Evolutionary conservation across 352 stramenopile genomes (phyloP).

Genomic region (Pythium grandisporangium): DNA sequence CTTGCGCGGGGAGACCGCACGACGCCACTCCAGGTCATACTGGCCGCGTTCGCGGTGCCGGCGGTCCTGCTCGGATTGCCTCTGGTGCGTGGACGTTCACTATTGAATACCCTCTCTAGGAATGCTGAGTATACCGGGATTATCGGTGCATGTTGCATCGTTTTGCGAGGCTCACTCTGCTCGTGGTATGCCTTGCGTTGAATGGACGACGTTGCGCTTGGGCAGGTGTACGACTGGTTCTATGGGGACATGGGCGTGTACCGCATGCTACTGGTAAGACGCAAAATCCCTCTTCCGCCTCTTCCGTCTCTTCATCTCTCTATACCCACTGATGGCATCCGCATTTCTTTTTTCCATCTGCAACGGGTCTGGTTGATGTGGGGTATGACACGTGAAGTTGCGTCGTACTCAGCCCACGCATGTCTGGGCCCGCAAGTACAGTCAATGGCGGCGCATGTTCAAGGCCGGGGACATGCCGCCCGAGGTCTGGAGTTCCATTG

Average conservation of each 20-base stretch:
- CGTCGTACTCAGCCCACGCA: constrained; percentile 35
- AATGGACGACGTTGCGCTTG: not conserved
- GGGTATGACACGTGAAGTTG: too few species aligned
- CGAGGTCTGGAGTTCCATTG: constrained; percentile 37
- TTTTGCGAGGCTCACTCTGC: too few species aligned
- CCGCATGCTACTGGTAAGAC: constrained; percentile 5
- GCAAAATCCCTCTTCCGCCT: not conserved
- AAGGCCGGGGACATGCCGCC: constrained; percentile 34
- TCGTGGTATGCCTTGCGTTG: not conserved
- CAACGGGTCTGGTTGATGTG: too few species aligned
- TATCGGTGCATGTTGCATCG: too few species aligned
- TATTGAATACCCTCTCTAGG: too few species aligned
- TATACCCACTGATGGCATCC: too few species aligned
- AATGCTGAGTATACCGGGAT: too few species aligned
- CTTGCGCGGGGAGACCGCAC: constrained; percentile 28
- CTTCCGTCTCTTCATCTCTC: too few species aligned
- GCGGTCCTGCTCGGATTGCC: constrained; percentile 27
- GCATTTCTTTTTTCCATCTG: too few species aligned
- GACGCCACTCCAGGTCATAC: constrained; percentile 26
- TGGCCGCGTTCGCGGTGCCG: constrained; percentile 32
- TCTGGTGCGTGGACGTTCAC: constrained; percentile 15
- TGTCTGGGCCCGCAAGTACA: constrained; percentile 57
- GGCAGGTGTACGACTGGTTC: constrained; percentile 12
- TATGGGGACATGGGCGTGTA: constrained; percentile 16
- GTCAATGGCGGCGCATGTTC: constrained; percentile 39